Evolutionary conservation across 805 yeast genomes (phyloP).

Genomic region (Teunomyces aglyptinius): DNA sequence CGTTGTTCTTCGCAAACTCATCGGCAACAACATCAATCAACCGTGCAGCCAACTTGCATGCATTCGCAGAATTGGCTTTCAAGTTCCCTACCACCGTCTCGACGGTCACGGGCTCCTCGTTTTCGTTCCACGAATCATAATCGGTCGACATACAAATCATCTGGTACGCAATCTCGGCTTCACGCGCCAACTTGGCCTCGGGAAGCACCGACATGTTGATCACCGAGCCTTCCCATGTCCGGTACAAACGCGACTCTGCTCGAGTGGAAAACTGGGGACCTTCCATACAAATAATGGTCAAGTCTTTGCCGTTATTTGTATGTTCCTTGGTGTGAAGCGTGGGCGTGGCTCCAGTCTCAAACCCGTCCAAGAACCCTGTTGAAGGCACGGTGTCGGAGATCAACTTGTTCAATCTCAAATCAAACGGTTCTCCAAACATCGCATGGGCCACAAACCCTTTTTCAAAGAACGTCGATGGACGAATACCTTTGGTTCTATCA

Average conservation of each 20-base stretch:
- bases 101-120: constrained; percentile 96
- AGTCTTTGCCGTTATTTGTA: constrained; percentile 64
- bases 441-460: constrained; percentile 96
- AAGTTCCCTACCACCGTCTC: constrained; percentile 92
- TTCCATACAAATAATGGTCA: constrained; percentile 94
- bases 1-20: constrained; percentile 51
- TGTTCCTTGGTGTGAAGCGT: constrained; percentile 60
- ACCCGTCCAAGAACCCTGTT: constrained; percentile 53
- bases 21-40: constrained; percentile 66
- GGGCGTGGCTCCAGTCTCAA: constrained; percentile 38
- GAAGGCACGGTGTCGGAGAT: constrained; percentile 50
- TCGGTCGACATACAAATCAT: constrained; percentile 99
- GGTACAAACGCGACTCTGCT: constrained; percentile 88
- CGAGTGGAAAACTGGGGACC: constrained; percentile 98
- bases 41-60: constrained; percentile 70
- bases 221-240: constrained; percentile 87
- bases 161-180: constrained; percentile 95
- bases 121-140: constrained; percentile 97
- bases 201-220: constrained; percentile 97
- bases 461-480: constrained; percentile 87
- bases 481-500: constrained; percentile 94
- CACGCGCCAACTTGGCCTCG: constrained; percentile 96
- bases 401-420: constrained; percentile 63
- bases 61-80: constrained; percentile 83
- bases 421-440: constrained; percentile 96